Evolutionary conservation across 768 basidiomycete species (phyloP).

Genomic region (Tricholoma terreum): DNA sequence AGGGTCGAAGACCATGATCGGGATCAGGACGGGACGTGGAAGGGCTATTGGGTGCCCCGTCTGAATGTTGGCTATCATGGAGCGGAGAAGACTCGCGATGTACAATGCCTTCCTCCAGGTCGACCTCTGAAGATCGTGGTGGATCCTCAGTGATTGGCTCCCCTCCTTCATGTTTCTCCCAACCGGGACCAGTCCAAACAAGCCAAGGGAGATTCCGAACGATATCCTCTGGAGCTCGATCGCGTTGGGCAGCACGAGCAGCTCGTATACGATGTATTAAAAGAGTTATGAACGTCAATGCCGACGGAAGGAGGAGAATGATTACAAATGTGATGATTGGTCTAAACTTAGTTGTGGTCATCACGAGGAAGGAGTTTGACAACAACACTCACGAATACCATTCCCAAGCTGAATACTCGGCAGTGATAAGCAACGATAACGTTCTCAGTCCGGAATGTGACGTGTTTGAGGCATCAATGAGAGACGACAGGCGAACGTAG

Average conservation of each 20-base stretch:
- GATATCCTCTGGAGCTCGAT: slow-evolving; percentile 78
- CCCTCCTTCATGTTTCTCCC: slow-evolving; percentile 68
- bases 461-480: slow-evolving; percentile 73
- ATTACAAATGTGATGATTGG: slow-evolving; percentile 85
- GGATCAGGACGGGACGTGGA: slow-evolving; percentile 38
- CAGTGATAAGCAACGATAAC: slow-evolving; percentile 71
- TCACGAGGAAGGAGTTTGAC: slow-evolving; percentile 7
- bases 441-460: slow-evolving; percentile 76
- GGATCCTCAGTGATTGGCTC: slow-evolving; percentile 29
- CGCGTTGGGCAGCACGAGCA: slow-evolving; percentile 75
- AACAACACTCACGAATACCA: slow-evolving; percentile 77
- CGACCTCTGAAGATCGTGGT: slow-evolving; percentile 29
- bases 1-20: slow-evolving; percentile 45
- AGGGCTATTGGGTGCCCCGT: slow-evolving; percentile 25
- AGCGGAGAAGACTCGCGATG: slow-evolving; percentile 19
- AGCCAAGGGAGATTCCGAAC: slow-evolving; percentile 79
- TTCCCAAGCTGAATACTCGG: slow-evolving; percentile 83
- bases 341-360: slow-evolving; percentile 33
- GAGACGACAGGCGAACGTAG: slow-evolving; percentile 63
- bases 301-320: slow-evolving; percentile 86
- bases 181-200: slow-evolving; percentile 77
- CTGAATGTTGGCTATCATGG: slow-evolving; percentile 17
- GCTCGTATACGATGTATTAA: slow-evolving; percentile 86
- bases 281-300: slow-evolving; percentile 85
- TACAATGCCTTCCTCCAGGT: slow-evolving; percentile 37